Evolutionary conservation across 108 stramenopile genomes (phyloP), one percentile per base, ranked within the genome.

Genomic region (Discostella stelligeroides): DNA sequence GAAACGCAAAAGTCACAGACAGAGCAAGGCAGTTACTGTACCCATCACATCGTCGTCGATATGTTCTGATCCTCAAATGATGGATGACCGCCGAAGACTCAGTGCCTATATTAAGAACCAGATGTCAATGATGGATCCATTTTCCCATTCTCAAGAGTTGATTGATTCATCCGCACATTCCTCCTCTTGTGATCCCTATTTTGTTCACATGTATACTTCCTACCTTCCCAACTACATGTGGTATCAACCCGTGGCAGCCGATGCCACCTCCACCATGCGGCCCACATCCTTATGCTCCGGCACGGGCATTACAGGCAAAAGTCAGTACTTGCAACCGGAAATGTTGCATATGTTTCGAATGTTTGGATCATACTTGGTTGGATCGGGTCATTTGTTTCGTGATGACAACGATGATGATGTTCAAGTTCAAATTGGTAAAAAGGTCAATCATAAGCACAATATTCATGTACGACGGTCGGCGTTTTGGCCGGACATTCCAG

Each of bases 151-250:
- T n/a, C n/a, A n/a, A n/a, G 40, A 38, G 23, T 27, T 50, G 21
- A 34, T 45, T 43, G 37, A 45, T 37, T 34, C 28, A 13, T 48
- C 23, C 23, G 25, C 37, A 38, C 14, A 60, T 25, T 15, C 21
- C 24, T 1, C 51, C 23, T 11, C 11, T 21, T 18, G 51, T 25
- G n/a, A 23, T 41, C 37, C 21, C 14, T 46, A 18, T 38, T 18
- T 25, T 1, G 20, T 55, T 38, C 48, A 70, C 28, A 39, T 40
- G 14, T 62, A 64, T 28, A 76, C 75, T 14, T 53, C 62, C 13
- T 76, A 58, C 25, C 55, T 76, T 41, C 75, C 75, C 12, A 76
- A 76, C 53, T 76, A 45, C 57, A 56, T 76, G 70, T 76, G 69
- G 69, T 76, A 71, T 48, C 75, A 76, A 45, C 55, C 68, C 13